Evolutionary conservation across 2,329 filamentous ascomycete species (phyloP), one percentile per base, ranked within the genome.

Genomic region (Verticillium nubilum): DNA sequence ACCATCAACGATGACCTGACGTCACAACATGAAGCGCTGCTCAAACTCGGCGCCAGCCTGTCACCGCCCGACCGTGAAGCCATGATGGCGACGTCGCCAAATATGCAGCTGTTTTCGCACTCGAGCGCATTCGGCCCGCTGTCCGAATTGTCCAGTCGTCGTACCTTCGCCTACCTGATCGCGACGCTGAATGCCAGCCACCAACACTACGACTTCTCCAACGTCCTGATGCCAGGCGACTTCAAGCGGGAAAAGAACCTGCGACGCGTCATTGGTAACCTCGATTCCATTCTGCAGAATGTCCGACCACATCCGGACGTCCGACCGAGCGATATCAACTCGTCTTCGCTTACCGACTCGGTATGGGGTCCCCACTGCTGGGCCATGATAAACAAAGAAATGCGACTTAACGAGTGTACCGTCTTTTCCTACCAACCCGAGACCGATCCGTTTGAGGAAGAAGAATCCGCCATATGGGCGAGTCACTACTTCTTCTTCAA

Each of bases 401-500:
- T 99, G 93, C 86, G 86, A 56, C 82, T 98, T 52, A 88, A 90
- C 66, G 89, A 96, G 66, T 99, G 95, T 76, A 89, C 88, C 59
- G 86, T 94, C 63, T 98, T 97, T 73, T 90, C 89, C 59, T 99
- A 96, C 76, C 86, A 89, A 57, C 95, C 95, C 0, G 88, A 92
- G 47, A 91, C 93, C 62, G 93, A 97, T 69, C 92, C 92, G 0
- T 97, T 96, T 68, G 89, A 93, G 67, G 92, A 92, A 63, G 93
- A 96, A 62, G 92, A 97, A 69, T 91, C 91, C 62, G 89, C 93
- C 10, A 93, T 99, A 63, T 99, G 94, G 94, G 92, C 91, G 56
- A 82, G 93, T 63, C 93, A 98, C 73, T 97, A 96, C 75, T 97
- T 99, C 79, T 96, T 98, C 74, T 98, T 97, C 83, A 97, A 96